Percentiles rank a stretch among this genome's conserved stretches.
These are phyloP conservation scores for Neurospora sp. DNA, from an alignment of 495 filamentous ascomycete genomes.

Conservation along the genomic window DNA sequence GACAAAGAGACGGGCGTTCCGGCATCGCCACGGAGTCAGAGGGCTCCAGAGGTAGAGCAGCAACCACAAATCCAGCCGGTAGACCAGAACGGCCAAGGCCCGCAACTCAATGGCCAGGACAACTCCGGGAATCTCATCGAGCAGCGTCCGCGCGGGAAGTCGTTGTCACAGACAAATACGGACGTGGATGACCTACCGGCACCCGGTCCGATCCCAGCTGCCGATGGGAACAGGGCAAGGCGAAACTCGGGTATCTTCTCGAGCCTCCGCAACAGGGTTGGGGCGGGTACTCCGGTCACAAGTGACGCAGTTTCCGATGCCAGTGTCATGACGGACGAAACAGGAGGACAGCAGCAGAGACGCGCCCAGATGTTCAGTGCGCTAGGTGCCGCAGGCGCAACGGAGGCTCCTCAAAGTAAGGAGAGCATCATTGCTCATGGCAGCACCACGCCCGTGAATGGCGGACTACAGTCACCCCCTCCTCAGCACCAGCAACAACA, in stretches of 20 bases:
- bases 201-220: slow-evolving; percentile 11
- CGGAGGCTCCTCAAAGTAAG: slow-evolving; percentile 15
- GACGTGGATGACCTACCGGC: slow-evolving; percentile 16
- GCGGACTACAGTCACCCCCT: slow-evolving; percentile 4
- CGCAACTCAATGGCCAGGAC: slow-evolving; percentile 2
- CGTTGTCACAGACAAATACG: slow-evolving; percentile 27
- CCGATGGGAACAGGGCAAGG: slow-evolving; percentile 18
- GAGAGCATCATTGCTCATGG: slow-evolving; percentile 22
- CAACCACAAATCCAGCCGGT: slow-evolving; percentile 7
- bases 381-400: slow-evolving; percentile 1
- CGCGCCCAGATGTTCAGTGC: slow-evolving; percentile 9
- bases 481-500: slow-evolving; percentile 9
- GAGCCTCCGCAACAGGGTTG: slow-evolving; percentile 22
- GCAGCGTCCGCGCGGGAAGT: slow-evolving; percentile 1
- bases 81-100: slow-evolving; percentile 8
- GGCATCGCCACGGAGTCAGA: slow-evolving; percentile 9
- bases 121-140: not conserved
- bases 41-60: slow-evolving; percentile 8
- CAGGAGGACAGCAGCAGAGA: slow-evolving; percentile 7
- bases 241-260: slow-evolving; percentile 30
- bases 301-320: slow-evolving; percentile 28
- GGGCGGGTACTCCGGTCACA: slow-evolving; percentile 12
- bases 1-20: slow-evolving; percentile 36
- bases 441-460: slow-evolving; percentile 11
- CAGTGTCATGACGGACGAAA: slow-evolving; percentile 24